Evolutionary conservation across 73 alveolate genomes (phyloP).

Genomic region (Paramecium pentaurelia): DNA sequence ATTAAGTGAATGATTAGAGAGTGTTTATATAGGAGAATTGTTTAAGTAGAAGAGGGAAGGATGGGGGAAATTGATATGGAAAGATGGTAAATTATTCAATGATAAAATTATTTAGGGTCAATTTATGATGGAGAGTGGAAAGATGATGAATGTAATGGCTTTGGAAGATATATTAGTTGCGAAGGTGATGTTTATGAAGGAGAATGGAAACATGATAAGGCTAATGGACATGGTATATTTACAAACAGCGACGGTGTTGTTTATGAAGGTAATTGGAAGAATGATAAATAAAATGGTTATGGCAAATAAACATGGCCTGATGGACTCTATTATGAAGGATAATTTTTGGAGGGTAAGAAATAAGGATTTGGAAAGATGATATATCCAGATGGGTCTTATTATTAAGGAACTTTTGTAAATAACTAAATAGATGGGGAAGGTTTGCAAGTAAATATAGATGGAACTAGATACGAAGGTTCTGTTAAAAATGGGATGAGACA

Average conservation of each 20-base stretch:
- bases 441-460: conserved; percentile 31
- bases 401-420: conserved; percentile 30
- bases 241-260: conserved; percentile 14
- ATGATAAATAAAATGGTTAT: conserved; percentile 56
- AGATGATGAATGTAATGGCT: conserved; percentile 76
- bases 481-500: conserved; percentile 57
- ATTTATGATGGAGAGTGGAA: conserved; percentile 86
- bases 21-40: not conserved
- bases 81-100: conserved; percentile 66
- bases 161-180: conserved; percentile 44
- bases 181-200: conserved; percentile 63
- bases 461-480: conserved; percentile 44
- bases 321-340: conserved; percentile 69
- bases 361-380: conserved; percentile 24
- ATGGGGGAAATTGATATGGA: conserved; percentile 64
- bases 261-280: conserved; percentile 57
- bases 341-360: not conserved
- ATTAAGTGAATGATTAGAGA: not conserved
- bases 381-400: not conserved
- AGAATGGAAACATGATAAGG: conserved; percentile 54
- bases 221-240: conserved; percentile 73
- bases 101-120: conserved; percentile 22
- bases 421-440: conserved; percentile 47
- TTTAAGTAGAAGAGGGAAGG: conserved; percentile 59
- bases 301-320: conserved; percentile 65